Base-by-base conservation (phyloP, 2,329 filamentous ascomycete genomes). In the Fusarium begoniae region DNA sequence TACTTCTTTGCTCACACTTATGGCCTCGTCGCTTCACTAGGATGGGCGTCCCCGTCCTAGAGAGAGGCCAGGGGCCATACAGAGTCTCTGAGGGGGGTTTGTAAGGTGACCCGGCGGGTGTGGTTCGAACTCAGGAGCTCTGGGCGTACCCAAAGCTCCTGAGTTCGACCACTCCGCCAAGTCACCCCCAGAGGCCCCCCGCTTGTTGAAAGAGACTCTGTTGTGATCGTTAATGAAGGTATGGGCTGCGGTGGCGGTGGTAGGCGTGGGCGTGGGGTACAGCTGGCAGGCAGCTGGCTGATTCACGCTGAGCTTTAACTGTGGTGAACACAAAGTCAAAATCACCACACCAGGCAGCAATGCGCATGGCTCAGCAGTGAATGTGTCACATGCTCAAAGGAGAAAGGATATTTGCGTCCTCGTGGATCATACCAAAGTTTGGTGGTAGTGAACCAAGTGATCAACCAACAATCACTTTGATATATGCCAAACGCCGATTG, bases 1-100 rank as follows among this genome's bases (percentile, higher is more conserved):
- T 67, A 77, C 69, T 80, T 77, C n/a, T 80, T 79, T 79, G 77
- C 77, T 56, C 70, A 70, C 57, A 28, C 37, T 53, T 28, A 58
- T 74, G 64, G 47, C 75, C 78, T 79, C 77, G 76, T 69, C 59
- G 40, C 54, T 55, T 45, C 47, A 53, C 57, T 44, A 32, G 40
- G 26, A 37, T 20, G 45, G 61, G 66, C 58, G 51, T 69, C 71
- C 71, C 67, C 63, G 35, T 26, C 24, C 43, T 37, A 44, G 35
- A 26, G 26, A 32, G 26, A 32, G 38, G 32, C 70, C 69, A 77
- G 76, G 77, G 76, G 74, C 50, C 60, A 66, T 53, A 72, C 56
- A 62, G 62, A 62, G 77, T 76, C 22, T 78, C 75, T 77, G 76
- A 77, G 63, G 63, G 44, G 32, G 55, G 47, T 38, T 28, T 40